A percentile compares a stretch with the other conserved stretches of the same genome.
Conservation (phyloP, 2,329 filamentous ascomycete genomes). For the Knoxdaviesia proteae region DNA sequence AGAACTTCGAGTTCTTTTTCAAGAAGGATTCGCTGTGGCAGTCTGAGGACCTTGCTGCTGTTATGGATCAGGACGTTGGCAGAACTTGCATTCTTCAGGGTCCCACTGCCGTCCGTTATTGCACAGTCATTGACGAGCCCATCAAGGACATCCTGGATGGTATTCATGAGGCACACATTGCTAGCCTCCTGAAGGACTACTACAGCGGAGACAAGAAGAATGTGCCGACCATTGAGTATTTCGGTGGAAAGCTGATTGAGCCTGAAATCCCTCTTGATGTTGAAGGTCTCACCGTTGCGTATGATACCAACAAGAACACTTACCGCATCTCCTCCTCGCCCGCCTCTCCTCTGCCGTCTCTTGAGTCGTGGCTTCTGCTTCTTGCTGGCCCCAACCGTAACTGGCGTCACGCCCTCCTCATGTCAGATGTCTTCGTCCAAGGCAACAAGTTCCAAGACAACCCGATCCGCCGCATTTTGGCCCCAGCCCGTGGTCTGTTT, state of each 20-base stretch:
- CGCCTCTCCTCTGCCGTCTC: conserved; percentile 50
- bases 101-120: conserved; percentile 79
- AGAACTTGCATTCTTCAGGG: conserved; percentile 93
- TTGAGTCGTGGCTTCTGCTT: conserved; percentile 71
- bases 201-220: conserved; percentile 53
- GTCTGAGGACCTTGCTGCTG: conserved; percentile 89
- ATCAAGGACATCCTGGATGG: conserved; percentile 86
- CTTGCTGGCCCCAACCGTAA: conserved; percentile 71
- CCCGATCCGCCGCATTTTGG: conserved; percentile 79
- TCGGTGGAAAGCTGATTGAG: conserved; percentile 70
- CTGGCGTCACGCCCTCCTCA: conserved; percentile 89
- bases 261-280: conserved; percentile 52
- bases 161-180: conserved; percentile 76
- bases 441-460: conserved; percentile 96
- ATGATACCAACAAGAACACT: conserved; percentile 57
- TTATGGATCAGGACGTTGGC: conserved; percentile 88
- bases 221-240: conserved; percentile 82
- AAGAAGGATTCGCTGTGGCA: conserved; percentile 99
- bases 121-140: conserved; percentile 75
- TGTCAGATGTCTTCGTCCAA: conserved; percentile 82
- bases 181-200: conserved; percentile 54
- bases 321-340: conserved; percentile 67
- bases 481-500: conserved; percentile 65
- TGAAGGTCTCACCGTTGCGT: conserved; percentile 67
- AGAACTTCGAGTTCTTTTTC: conserved; percentile 98